phyloP scores from a whole-genome alignment of 2,329 filamentous ascomycete genomes.

The Sclerotinia spermophila region DNA sequence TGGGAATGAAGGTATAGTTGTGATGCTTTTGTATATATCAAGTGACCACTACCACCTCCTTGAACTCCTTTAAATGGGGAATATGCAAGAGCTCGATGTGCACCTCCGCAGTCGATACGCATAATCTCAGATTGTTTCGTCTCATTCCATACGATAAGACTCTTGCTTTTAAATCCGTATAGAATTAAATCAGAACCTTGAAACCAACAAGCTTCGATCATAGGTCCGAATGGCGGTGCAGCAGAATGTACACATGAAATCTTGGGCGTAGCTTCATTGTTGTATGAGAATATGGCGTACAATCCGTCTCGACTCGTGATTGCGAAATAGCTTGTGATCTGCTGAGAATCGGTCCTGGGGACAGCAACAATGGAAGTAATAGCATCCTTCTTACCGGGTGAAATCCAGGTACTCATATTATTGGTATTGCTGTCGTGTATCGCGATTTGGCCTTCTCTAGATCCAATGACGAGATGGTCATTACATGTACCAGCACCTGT shows the following conservation, averaged over 20 bases:
- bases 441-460: slow-evolving; percentile 51
- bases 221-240: slow-evolving; percentile 66
- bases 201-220: slow-evolving; percentile 71
- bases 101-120: slow-evolving; percentile 76
- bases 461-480: slow-evolving; percentile 48
- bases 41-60: slow-evolving; percentile 43
- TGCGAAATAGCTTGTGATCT: slow-evolving; percentile 51
- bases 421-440: slow-evolving; percentile 39
- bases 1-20: slow-evolving; percentile 45
- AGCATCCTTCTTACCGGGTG: slow-evolving; percentile 47
- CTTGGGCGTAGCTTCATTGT: slow-evolving; percentile 17
- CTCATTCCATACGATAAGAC: slow-evolving; percentile 81
- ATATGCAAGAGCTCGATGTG: slow-evolving; percentile 72
- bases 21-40: slow-evolving; percentile 74
- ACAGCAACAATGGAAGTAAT: slow-evolving; percentile 63
- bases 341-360: slow-evolving; percentile 38
- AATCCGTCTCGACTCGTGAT: slow-evolving; percentile 74
- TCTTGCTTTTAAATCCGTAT: slow-evolving; percentile 75
- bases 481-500: slow-evolving; percentile 46
- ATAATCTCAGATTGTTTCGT: slow-evolving; percentile 65
- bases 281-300: slow-evolving; percentile 56
- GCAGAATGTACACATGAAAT: slow-evolving; percentile 59
- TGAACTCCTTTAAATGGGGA: slow-evolving; percentile 27
- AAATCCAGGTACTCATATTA: slow-evolving; percentile 25
- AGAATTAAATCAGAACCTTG: slow-evolving; percentile 58